Percentiles rank a stretch among this genome's conserved stretches.
Conservation (phyloP, 192 early-diverging fungal species). For the Spinellus fusiger region DNA sequence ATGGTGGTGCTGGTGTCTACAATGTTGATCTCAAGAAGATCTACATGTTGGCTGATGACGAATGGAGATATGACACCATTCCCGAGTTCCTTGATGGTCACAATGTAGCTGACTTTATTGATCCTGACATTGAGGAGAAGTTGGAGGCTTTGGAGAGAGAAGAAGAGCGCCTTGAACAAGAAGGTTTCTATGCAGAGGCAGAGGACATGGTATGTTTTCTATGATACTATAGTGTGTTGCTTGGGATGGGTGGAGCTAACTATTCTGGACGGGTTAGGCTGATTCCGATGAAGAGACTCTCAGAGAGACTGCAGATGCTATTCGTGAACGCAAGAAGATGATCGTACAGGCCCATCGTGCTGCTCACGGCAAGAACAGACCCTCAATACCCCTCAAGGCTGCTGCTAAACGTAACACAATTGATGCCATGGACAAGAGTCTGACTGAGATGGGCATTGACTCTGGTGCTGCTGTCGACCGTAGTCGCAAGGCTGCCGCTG, state of each 20-base stretch:
- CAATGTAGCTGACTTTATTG: slow-evolving; percentile 98
- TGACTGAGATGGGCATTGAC: slow-evolving; percentile 71
- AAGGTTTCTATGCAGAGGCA: slow-evolving; percentile 88
- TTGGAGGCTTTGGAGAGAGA: slow-evolving; percentile 94
- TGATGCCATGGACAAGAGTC: slow-evolving; percentile 65
- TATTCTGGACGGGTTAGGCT: slow-evolving; percentile 32
- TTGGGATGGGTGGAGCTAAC: not conserved
- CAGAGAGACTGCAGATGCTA: slow-evolving; percentile 67
- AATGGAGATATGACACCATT: slow-evolving; percentile 96
- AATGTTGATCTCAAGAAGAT: slow-evolving; percentile 91
- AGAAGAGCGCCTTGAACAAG: slow-evolving; percentile 89
- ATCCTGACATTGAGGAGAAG: slow-evolving; percentile 94
- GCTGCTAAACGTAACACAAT: slow-evolving; percentile 25
- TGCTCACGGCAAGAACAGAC: slow-evolving; percentile 75
- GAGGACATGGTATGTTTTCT: slow-evolving; percentile 48
- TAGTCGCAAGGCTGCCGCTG: slow-evolving; percentile 34
- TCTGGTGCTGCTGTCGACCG: slow-evolving; percentile 58
- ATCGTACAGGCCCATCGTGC: slow-evolving; percentile 71
- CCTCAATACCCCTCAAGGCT: slow-evolving; percentile 63
- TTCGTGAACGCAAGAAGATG: slow-evolving; percentile 82
- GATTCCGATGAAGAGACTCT: slow-evolving; percentile 82
- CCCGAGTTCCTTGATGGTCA: slow-evolving; percentile 99
- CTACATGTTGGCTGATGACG: slow-evolving; percentile 76
- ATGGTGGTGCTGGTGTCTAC: slow-evolving; percentile 95
- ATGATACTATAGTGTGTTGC: not conserved